A percentile compares a stretch with the other conserved stretches of the same genome.
These are phyloP conservation scores for Penicillium griseofulvum DNA, from an alignment of 2,329 filamentous ascomycete genomes.

Conservation along the genomic window DNA sequence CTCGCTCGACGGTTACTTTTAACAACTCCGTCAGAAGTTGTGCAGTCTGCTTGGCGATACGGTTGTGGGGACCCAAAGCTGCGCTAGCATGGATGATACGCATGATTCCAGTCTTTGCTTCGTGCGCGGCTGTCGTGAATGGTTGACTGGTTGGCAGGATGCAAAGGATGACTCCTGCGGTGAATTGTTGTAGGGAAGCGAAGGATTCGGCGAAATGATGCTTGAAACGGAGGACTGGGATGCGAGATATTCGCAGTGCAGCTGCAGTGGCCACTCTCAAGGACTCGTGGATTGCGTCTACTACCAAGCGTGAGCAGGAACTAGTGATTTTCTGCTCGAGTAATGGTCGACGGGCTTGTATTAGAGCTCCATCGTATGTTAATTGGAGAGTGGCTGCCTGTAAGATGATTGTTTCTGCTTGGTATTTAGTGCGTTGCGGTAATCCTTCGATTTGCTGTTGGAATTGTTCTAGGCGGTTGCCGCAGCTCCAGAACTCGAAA, in stretches of 20 bases:
- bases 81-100: conserved; percentile 28
- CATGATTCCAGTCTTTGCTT: conserved; percentile 31
- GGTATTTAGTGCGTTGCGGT: background rate
- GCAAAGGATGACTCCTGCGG: conserved; percentile 28
- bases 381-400: conserved; percentile 24
- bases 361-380: conserved; percentile 25
- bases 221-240: conserved; percentile 26
- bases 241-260: conserved; percentile 30
- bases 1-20: conserved; percentile 23
- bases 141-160: conserved; percentile 30
- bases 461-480: conserved; percentile 1
- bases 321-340: conserved; percentile 18
- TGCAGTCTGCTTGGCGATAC: conserved; percentile 28
- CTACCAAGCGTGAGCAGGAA: conserved; percentile 2
- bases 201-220: conserved; percentile 26
- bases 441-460: background rate
- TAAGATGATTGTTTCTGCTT: conserved; percentile 13
- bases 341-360: conserved; percentile 24
- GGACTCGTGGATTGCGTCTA: conserved; percentile 9
- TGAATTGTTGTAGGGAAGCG: conserved; percentile 21
- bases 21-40: conserved; percentile 28
- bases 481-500: conserved; percentile 7
- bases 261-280: conserved; percentile 22
- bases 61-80: conserved; percentile 21
- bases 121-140: conserved; percentile 25